phyloP scores from a whole-genome alignment of 257 asterid genomes.

The Solanum acaule region DNA sequence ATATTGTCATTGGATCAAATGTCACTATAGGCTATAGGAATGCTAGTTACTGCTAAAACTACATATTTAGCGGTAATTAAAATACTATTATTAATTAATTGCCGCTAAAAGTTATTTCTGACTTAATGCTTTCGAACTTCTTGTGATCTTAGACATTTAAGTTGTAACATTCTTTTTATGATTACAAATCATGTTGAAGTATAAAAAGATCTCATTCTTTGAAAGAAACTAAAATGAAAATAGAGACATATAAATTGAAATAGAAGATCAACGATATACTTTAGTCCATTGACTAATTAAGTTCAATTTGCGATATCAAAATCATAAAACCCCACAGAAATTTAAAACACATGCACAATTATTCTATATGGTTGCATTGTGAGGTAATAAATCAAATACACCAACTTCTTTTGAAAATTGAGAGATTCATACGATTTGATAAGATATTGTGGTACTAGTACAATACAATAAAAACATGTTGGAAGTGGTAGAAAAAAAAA shows the following conservation, averaged over 20 bases:
- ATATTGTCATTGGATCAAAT: too few relatives aligned
- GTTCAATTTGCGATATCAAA: neutral
- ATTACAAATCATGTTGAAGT: neutral
- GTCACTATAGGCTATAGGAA: too few relatives aligned
- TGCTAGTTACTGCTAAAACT: too few relatives aligned
- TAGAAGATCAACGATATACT: neutral
- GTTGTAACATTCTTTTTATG: too few relatives aligned
- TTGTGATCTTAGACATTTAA: neutral
- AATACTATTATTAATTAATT: too few relatives aligned
- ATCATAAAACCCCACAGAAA: neutral
- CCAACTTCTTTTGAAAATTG: neutral
- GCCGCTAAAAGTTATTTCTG: too few relatives aligned
- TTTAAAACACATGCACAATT: neutral
- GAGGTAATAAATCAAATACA: neutral
- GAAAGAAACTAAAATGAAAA: neutral
- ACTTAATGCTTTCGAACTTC: neutral
- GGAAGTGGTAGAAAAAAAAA: neutral
- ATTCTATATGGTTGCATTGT: neutral
- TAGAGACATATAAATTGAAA: too few relatives aligned
- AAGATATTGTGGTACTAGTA: neutral
- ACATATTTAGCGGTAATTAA: too few relatives aligned
- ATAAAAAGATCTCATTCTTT: neutral
- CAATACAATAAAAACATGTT: neutral
- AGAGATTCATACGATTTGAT: neutral
- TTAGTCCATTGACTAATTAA: neutral